Evolutionary conservation across 805 yeast species (phyloP).

Genomic region (Ogataea philodendri): DNA sequence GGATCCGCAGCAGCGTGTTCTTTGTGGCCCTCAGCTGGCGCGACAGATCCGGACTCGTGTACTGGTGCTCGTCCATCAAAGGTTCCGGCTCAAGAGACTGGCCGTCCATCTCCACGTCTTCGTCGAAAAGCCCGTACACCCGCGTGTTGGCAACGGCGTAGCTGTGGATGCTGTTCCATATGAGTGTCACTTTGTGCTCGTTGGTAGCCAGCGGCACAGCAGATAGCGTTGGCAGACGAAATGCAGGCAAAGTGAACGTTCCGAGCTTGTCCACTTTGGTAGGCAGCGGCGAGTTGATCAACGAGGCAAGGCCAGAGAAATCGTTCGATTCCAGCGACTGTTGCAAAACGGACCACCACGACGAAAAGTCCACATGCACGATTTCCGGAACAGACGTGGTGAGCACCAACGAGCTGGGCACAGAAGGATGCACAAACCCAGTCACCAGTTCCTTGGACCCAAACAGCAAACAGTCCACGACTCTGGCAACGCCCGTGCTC

Average conservation of each 20-base stretch:
- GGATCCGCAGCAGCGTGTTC: conserved; percentile 10
- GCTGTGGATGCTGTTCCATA: conserved; percentile 26
- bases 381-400: conserved; percentile 23
- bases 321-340: conserved; percentile 20
- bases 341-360: conserved; percentile 27
- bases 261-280: conserved; percentile 24
- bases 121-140: conserved; percentile 14
- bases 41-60: background rate
- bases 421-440: conserved; percentile 23
- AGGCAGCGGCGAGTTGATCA: conserved; percentile 20
- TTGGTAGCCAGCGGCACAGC: conserved; percentile 12
- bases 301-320: conserved; percentile 15
- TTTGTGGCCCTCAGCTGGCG: conserved; percentile 1
- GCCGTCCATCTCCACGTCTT: conserved; percentile 1
- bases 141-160: conserved; percentile 16
- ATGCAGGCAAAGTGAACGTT: conserved; percentile 13
- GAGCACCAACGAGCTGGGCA: conserved; percentile 21
- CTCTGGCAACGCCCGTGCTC: conserved; percentile 5
- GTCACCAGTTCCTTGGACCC: conserved; percentile 3
- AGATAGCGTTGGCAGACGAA: background rate
- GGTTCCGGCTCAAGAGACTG: background rate
- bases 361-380: conserved; percentile 29
- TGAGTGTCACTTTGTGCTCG: conserved; percentile 24
- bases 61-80: background rate
- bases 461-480: conserved; percentile 18